Conservation (phyloP, 257 asterid genomes). For the Solanum megistacrolobum region DNA sequence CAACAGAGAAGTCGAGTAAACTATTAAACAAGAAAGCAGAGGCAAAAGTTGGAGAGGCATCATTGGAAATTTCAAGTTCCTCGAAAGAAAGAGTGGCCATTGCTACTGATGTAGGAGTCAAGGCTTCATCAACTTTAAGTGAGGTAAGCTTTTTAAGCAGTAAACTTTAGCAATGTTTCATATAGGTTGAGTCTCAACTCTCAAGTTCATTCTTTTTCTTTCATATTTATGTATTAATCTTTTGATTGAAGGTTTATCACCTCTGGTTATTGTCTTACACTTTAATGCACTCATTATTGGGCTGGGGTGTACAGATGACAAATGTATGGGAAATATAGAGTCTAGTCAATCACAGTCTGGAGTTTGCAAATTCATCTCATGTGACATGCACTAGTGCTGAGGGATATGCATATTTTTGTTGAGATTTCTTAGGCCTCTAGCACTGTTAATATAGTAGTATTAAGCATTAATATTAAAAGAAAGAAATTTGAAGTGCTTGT, state of each 20-base stretch:
- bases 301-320: neutral
- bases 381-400: neutral
- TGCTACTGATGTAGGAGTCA: slow-evolving; percentile 13
- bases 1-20: slow-evolving; percentile 4
- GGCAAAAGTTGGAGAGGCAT: slow-evolving; percentile 6
- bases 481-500: neutral
- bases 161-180: neutral
- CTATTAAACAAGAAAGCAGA: slow-evolving; percentile 6
- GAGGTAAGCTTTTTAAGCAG: slow-evolving; percentile 13
- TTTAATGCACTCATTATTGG: neutral
- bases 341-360: neutral
- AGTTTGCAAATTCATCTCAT: neutral
- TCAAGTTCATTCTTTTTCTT: neutral
- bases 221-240: neutral
- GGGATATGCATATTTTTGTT: neutral
- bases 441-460: too few species aligned
- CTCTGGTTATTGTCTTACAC: neutral
- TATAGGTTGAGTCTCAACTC: neutral
- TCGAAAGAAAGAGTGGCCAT: slow-evolving; percentile 1
- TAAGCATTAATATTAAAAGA: neutral
- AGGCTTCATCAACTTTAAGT: slow-evolving; percentile 14
- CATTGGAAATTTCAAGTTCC: slow-evolving; percentile 15
- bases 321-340: neutral
- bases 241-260: neutral
- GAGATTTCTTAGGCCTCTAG: neutral